phyloP scores from a whole-genome alignment of 2,329 filamentous ascomycete species.

The Dothistroma pini region DNA sequence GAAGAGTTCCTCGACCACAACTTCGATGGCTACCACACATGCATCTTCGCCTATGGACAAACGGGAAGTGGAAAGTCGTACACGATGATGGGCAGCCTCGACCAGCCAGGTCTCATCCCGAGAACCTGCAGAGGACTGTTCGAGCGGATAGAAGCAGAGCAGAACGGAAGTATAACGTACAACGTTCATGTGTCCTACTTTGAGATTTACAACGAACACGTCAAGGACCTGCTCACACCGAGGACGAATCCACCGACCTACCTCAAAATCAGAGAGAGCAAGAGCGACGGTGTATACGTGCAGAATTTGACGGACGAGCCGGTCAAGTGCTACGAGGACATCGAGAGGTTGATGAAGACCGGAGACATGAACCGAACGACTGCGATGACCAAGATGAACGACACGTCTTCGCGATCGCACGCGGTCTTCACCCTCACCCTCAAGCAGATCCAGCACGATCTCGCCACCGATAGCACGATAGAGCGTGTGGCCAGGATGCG shows the following conservation, averaged over 20 bases:
- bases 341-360: constrained; percentile 83
- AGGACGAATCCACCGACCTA: constrained; percentile 79
- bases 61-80: constrained; percentile 98
- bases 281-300: constrained; percentile 91
- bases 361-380: constrained; percentile 85
- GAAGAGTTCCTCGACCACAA: constrained; percentile 99
- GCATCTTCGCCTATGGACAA: constrained; percentile 98
- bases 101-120: constrained; percentile 87
- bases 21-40: constrained; percentile 98
- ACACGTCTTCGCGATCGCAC: constrained; percentile 93
- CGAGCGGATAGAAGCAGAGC: constrained; percentile 79
- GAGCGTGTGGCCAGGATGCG: constrained; percentile 91
- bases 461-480: constrained; percentile 96
- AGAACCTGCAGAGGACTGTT: constrained; percentile 95
- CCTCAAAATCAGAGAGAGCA: constrained; percentile 94
- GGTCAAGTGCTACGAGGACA: constrained; percentile 80
- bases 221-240: constrained; percentile 85
- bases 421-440: constrained; percentile 97
- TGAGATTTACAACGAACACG: constrained; percentile 99
- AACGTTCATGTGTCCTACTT: constrained; percentile 98
- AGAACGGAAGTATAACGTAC: constrained; percentile 90
- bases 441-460: constrained; percentile 96
- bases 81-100: constrained; percentile 89
- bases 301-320: constrained; percentile 94
- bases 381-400: constrained; percentile 98